Base-by-base conservation (phyloP, 805 yeast species). In the Kodamaea hsintzibuensis region DNA sequence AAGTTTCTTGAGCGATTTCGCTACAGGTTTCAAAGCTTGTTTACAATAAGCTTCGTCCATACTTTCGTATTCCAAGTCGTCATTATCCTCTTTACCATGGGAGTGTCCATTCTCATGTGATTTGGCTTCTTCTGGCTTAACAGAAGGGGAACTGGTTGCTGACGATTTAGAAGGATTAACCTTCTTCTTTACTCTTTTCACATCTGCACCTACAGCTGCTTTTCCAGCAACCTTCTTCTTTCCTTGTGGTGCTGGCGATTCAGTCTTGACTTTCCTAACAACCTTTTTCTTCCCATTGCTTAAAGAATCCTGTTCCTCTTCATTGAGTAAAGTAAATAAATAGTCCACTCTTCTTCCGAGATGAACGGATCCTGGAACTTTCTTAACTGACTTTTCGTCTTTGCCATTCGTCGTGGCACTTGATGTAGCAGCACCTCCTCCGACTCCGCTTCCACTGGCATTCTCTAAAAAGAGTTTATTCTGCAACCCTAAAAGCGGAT, bases 361-460 rank as follows among this genome's bases (percentile, higher is more conserved):
- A 71, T 95, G 99, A 14, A 95, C 95, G 2, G 97, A 81, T 7
- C 96, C 95, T 0, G 99, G 98, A 3, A 88, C 88, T 63, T 84
- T 88, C 59, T 90, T 88, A 46, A 68, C 67, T 39, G 61, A 58
- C 46, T 62, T 59, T 13, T 55, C 53, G 4, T 49, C 62, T 48
- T 57, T 59, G n/a, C n/a, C n/a, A n/a, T n/a, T n/a, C n/a, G n/a
- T n/a, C n/a, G n/a, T n/a, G n/a, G n/a, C n/a, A n/a, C n/a, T n/a
- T n/a, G n/a, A n/a, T 12, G 42, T 17, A 4, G 55, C 47, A 17
- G 45, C 51, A 10, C 52, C 60, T 37, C 47, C 57, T 12, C 49
- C 47, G n/a, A 40, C 52, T 2, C 49, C 52, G 45, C 62, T 55
- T 18, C 49, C 52, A 46, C 62, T 55, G 17, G 62, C 44, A 14